Evolutionary conservation across 768 basidiomycete genomes (phyloP).

Genomic region (Dictyophora rubrovolvata): DNA sequence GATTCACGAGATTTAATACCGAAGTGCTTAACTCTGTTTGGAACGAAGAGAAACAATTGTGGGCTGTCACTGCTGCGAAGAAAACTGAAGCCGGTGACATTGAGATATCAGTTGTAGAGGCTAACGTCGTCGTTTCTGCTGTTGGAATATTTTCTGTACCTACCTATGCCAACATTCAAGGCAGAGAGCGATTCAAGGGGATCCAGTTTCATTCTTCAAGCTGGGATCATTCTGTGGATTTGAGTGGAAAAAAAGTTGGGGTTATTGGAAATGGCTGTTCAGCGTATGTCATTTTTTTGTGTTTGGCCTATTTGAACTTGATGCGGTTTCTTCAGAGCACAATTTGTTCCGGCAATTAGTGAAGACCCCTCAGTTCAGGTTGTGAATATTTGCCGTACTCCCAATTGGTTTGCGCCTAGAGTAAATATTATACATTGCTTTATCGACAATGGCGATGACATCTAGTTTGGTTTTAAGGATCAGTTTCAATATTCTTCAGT

Average conservation of each 20-base stretch:
- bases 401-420: conserved; percentile 45
- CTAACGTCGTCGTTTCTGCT: conserved; percentile 27
- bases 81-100: conserved; percentile 24
- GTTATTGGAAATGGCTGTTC: conserved; percentile 58
- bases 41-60: conserved; percentile 33
- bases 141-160: conserved; percentile 41
- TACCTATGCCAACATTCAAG: conserved; percentile 32
- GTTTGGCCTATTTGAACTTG: conserved; percentile 6
- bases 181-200: conserved; percentile 38
- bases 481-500: conserved; percentile 33
- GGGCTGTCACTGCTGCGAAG: conserved; percentile 29
- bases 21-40: conserved; percentile 33
- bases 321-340: conserved; percentile 33
- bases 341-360: conserved; percentile 24
- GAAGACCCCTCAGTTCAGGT: conserved; percentile 16
- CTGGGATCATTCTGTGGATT: conserved; percentile 44
- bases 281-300: conserved; percentile 25
- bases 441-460: background rate
- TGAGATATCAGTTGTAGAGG: conserved; percentile 31
- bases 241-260: conserved; percentile 44
- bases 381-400: conserved; percentile 46
- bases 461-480: conserved; percentile 17
- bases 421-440: conserved; percentile 24
- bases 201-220: conserved; percentile 42
- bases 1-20: conserved; percentile 34